Conservation (phyloP, 2,329 filamentous ascomycete species). For the Saccharata proteae region DNA sequence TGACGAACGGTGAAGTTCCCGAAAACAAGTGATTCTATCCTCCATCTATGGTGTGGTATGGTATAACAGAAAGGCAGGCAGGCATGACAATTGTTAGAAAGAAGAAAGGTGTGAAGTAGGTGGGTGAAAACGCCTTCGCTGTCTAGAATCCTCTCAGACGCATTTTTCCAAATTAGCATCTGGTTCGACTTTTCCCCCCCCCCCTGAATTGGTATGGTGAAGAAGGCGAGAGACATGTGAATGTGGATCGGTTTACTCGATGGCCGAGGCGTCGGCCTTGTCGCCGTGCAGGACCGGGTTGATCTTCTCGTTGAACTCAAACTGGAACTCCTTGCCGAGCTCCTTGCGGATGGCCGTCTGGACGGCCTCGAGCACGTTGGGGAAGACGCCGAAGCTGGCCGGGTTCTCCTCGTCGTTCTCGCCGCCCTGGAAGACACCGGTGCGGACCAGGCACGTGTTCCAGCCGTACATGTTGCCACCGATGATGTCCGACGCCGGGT, state of each 20-base stretch:
- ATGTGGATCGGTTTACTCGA: constrained; percentile 36
- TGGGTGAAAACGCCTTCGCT: constrained; percentile 2
- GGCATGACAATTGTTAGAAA: too few species aligned
- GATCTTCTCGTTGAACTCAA: constrained; percentile 58
- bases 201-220: not conserved
- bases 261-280: constrained; percentile 35
- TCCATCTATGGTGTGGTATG: too few species aligned
- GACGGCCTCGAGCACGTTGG: constrained; percentile 60
- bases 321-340: constrained; percentile 61
- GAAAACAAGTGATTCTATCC: too few species aligned
- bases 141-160: not conserved
- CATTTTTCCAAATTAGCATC: not conserved
- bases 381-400: constrained; percentile 64
- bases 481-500: constrained; percentile 61
- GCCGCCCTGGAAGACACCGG: constrained; percentile 65
- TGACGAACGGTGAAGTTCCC: too few species aligned
- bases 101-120: too few species aligned
- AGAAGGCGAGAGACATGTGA: not conserved
- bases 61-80: too few species aligned
- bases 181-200: not conserved
- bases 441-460: constrained; percentile 70
- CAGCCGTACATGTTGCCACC: constrained; percentile 72
- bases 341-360: constrained; percentile 55
- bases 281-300: constrained; percentile 52
- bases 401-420: constrained; percentile 68